Evolutionary conservation across 441 rosid species (phyloP).

Genomic region (Manihot esculenta): DNA sequence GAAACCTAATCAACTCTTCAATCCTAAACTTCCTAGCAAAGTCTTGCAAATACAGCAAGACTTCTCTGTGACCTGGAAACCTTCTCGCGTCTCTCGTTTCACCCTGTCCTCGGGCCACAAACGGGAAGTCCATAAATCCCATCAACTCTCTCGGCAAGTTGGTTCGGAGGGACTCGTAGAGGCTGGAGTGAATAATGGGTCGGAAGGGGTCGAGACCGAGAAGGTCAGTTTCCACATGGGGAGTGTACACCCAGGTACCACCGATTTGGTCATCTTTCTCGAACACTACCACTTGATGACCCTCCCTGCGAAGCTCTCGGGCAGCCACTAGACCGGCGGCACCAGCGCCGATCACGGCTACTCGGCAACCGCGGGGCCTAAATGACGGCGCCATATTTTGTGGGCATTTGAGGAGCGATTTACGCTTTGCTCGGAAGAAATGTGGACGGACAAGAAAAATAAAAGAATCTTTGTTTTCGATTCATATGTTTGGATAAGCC

Average conservation of each 20-base stretch:
- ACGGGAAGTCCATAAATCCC: conserved; percentile 70
- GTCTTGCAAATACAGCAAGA: conserved; percentile 55
- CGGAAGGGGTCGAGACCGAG: conserved; percentile 48
- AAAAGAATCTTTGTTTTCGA: too few species aligned
- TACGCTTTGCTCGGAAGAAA: too few species aligned
- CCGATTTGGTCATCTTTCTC: conserved; percentile 48
- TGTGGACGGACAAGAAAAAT: too few species aligned
- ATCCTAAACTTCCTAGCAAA: conserved; percentile 57
- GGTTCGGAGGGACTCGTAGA: conserved; percentile 63
- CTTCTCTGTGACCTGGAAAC: conserved; percentile 72
- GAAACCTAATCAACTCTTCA: conserved; percentile 55
- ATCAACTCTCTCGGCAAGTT: conserved; percentile 64
- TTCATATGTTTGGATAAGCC: too few species aligned
- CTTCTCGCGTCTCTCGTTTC: conserved; percentile 53
- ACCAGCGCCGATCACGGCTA: conserved; percentile 78
- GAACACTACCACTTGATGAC: conserved; percentile 49
- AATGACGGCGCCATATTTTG: too few species aligned
- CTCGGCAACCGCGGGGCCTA: conserved; percentile 23
- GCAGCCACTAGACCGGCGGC: conserved; percentile 66
- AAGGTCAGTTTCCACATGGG: conserved; percentile 49
- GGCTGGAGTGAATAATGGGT: conserved; percentile 47
- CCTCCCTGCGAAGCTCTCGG: conserved; percentile 57
- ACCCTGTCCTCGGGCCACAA: conserved; percentile 33
- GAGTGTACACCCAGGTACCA: conserved; percentile 63
- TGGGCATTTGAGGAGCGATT: conserved; percentile 4